Conservation (phyloP, 1,139 yeast genomes). For the Sugiyamaella novakii region DNA sequence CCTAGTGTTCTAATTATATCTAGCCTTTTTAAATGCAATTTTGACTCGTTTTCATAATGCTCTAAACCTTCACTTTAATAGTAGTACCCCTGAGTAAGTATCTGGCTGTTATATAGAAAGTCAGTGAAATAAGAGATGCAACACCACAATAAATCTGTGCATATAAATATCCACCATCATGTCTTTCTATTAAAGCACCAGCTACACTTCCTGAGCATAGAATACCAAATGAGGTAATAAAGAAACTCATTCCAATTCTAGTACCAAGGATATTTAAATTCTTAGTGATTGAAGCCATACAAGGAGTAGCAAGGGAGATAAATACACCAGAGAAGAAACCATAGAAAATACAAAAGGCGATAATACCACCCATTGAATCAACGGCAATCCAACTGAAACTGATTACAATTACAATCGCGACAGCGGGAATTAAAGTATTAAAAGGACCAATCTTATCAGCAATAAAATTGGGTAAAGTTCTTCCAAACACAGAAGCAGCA, state of each 20-base stretch:
- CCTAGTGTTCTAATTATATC: no score
- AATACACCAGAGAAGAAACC: constrained; percentile 54
- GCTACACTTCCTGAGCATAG: constrained; percentile 56
- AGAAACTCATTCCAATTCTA: constrained; percentile 62
- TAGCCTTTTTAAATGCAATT: no score
- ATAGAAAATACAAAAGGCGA: constrained; percentile 45
- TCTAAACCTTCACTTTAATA: constrained; percentile 7
- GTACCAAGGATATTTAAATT: constrained; percentile 42
- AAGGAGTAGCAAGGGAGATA: constrained; percentile 47
- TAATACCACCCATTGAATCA: constrained; percentile 50
- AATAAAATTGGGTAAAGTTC: constrained; percentile 51
- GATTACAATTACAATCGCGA: constrained; percentile 27
- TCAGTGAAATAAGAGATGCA: constrained; percentile 18
- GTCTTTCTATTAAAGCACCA: constrained; percentile 47
- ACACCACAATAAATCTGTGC: constrained; percentile 29
- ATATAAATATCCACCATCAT: constrained; percentile 25
- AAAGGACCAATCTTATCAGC: constrained; percentile 52
- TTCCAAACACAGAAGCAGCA: constrained; percentile 51
- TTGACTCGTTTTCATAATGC: no score
- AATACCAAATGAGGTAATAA: constrained; percentile 55
- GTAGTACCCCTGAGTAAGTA: constrained; percentile 6
- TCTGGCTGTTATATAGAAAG: background rate
- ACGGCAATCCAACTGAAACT: constrained; percentile 45
- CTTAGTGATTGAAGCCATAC: constrained; percentile 53
- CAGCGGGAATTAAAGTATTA: constrained; percentile 44